Conservation (phyloP, 1,139 yeast species). For the Candida sanyaensis region DNA sequence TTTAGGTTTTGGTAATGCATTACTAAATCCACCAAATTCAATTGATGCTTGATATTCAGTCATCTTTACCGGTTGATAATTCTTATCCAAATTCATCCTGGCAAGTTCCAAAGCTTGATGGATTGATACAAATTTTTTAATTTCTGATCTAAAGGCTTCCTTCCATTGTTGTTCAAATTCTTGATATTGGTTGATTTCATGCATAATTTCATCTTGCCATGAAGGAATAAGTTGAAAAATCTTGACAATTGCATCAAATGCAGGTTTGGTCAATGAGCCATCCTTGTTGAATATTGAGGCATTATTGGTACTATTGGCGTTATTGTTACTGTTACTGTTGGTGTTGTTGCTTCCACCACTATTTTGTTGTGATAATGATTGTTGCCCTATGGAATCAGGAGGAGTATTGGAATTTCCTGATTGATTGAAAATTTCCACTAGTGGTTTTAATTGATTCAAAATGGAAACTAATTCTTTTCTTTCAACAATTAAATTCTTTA, state of each 20-base stretch:
- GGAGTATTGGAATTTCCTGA: constrained; percentile 8
- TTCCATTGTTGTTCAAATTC: constrained; percentile 39
- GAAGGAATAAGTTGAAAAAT: constrained; percentile 31
- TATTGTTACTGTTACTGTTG: no score
- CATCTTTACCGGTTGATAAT: constrained; percentile 35
- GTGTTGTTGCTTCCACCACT: constrained; percentile 4
- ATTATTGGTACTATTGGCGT: constrained; percentile 6
- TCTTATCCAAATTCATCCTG: constrained; percentile 25
- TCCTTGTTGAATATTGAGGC: constrained; percentile 32
- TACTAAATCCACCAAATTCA: constrained; percentile 43
- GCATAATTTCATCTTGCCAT: constrained; percentile 38
- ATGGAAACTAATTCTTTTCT: constrained; percentile 24
- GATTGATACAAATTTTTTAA: constrained; percentile 32
- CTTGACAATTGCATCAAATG: constrained; percentile 27
- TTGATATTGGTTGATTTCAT: constrained; percentile 29
- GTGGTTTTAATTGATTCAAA: constrained; percentile 25
- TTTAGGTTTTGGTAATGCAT: constrained; percentile 34
- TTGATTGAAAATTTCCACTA: constrained; percentile 30
- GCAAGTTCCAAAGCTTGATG: constrained; percentile 35
- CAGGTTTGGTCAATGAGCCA: constrained; percentile 29
- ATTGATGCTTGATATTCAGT: constrained; percentile 43
- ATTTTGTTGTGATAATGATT: constrained; percentile 4
- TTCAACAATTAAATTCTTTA: constrained; percentile 25
- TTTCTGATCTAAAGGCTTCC: constrained; percentile 29
- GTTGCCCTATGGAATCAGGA: constrained; percentile 7